A percentile compares a stretch with the other conserved stretches of the same genome.
phyloP scores from a whole-genome alignment of 208 protist species.

The Angomonas deanei region DNA sequence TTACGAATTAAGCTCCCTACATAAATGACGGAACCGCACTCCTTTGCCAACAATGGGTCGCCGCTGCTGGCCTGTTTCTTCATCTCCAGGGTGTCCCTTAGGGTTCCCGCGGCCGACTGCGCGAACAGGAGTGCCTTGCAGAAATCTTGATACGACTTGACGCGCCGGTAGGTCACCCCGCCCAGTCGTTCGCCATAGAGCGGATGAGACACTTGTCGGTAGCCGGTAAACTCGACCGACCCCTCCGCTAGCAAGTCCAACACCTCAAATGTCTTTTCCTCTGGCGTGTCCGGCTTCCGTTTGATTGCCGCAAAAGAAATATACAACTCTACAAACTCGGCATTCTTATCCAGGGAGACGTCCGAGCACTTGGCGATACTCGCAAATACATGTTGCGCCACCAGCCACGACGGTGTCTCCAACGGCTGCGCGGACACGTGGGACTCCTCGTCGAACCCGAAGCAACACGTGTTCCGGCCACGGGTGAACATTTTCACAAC shows the following conservation, averaged over 20 bases:
- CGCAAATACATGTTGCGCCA: constrained; percentile 18
- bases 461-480: constrained; percentile 22
- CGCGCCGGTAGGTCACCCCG: constrained; percentile 19
- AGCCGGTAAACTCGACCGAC: background rate
- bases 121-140: constrained; percentile 13
- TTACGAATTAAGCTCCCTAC: constrained; percentile 30
- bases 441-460: constrained; percentile 25
- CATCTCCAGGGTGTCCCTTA: constrained; percentile 14
- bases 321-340: background rate
- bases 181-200: constrained; percentile 25
- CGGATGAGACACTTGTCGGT: constrained; percentile 14
- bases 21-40: constrained; percentile 15
- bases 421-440: constrained; percentile 14
- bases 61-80: constrained; percentile 7
- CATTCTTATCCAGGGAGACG: background rate
- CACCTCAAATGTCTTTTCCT: constrained; percentile 15
- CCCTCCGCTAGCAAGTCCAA: constrained; percentile 26
- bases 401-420: constrained; percentile 33
- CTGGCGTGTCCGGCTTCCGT: background rate
- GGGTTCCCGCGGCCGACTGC: constrained; percentile 21
- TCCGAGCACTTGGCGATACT: background rate
- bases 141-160: constrained; percentile 23
- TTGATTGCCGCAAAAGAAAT: constrained; percentile 22
- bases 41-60: constrained; percentile 7
- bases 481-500: constrained; percentile 13